These are phyloP conservation scores for Thoreauomyces humboldtii DNA, from an alignment of 192 early-diverging fungal species.

Conservation along the genomic window DNA sequence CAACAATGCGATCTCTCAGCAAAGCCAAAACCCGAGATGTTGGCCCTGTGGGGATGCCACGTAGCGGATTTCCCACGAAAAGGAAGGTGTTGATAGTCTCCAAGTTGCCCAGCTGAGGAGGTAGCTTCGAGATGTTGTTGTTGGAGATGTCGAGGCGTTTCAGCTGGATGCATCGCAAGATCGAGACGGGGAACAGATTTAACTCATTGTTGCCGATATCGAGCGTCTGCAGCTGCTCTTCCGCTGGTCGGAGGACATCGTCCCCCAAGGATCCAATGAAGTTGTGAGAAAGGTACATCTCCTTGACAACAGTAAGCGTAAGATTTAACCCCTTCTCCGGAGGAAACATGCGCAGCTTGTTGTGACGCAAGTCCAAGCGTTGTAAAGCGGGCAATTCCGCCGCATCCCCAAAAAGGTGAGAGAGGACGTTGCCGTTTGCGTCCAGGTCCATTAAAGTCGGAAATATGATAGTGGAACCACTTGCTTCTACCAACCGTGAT, in stretches of 20 bases:
- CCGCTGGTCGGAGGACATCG: conserved; percentile 9
- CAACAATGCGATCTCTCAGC: not conserved
- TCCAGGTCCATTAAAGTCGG: conserved; percentile 8
- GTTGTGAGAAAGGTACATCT: conserved; percentile 25
- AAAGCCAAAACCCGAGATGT: conserved; percentile 30
- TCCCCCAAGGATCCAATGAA: not conserved
- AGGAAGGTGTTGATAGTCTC: conserved; percentile 8
- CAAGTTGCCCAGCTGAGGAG: conserved; percentile 30
- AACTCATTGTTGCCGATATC: conserved; percentile 47
- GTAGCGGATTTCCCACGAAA: conserved; percentile 31
- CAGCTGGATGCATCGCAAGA: conserved; percentile 35
- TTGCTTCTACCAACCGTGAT: conserved; percentile 1
- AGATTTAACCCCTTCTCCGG: no score
- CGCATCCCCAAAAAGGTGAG: not conserved
- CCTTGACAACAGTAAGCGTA: conserved; percentile 5
- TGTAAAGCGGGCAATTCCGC: not conserved
- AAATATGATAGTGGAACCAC: conserved; percentile 5
- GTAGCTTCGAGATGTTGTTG: conserved; percentile 35
- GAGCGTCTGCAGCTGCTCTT: conserved; percentile 31
- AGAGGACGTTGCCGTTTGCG: conserved; percentile 32
- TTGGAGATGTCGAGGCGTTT: conserved; percentile 45
- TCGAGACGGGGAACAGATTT: conserved; percentile 21
- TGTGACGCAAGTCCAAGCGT: conserved; percentile 23
- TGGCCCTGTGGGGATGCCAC: conserved; percentile 24
- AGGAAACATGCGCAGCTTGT: not conserved